Evolutionary conservation across 192 early-diverging fungal genomes (phyloP), one percentile per base, ranked within the genome.

Genomic region (Jimgerdemannia flammicorona): DNA sequence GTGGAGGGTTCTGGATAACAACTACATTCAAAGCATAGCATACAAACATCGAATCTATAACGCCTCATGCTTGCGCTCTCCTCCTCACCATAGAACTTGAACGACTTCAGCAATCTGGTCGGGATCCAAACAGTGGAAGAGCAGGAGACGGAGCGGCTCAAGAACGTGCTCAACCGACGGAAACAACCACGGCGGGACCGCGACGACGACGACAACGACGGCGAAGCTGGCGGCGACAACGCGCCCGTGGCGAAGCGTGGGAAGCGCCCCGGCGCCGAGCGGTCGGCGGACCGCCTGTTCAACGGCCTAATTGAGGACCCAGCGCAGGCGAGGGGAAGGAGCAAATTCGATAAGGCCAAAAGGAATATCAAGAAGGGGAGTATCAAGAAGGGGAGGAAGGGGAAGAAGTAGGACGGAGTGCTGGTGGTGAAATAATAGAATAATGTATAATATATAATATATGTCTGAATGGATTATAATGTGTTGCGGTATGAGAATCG

Each of bases 61-160:
- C 29, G 29, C 29, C 29, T 29, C 29, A 29, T 29, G 29, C 29
- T 29, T 29, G 29, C 29, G 29, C 29, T 29, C 29, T 29, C 29
- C 29, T 29, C 1, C 29, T 29, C 29, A 6, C 49, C 49, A 59
- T 14, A 59, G 19, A 68, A 68, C 2, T 71, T 89, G 70, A 85
- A 87, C 65, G 86, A 89, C 78, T 87, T 89, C 74, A 79, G 79
- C 43, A 86, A 82, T 70, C 73, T 89, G 44, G 81, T 79, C 39
- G 80, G 80, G 70, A 70, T 89, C 42, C 80, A 85, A 44, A 74
- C 84, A 70, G 86, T 86, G 42, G 80, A 84, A 29, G 84, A 87
- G 69, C 75, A 80, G 40, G 77, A 74, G 18, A 80, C 85, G 44
- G 81, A 84, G 64, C 82, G 82, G 17, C 73, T 81, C 44, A 74